A percentile compares a stretch with the other conserved stretches of the same genome.
phyloP scores from a whole-genome alignment of 495 filamentous ascomycete species.

The Lichina pygmaea region DNA sequence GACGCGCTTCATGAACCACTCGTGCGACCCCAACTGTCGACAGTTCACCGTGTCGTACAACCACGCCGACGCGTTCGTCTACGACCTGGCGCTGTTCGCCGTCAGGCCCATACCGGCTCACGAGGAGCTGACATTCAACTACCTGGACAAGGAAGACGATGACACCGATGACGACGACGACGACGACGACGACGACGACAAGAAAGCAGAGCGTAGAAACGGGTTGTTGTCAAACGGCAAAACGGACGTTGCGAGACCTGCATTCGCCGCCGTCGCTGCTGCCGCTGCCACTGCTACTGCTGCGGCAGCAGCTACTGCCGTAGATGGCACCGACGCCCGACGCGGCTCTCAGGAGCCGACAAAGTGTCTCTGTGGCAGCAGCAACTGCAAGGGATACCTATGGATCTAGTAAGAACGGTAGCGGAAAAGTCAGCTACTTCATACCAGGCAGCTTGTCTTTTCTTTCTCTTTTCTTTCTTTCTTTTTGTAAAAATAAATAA shows the following conservation, averaged over 20 bases:
- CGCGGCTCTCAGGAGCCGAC: background rate
- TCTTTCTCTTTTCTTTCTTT: background rate
- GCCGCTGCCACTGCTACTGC: too few species aligned
- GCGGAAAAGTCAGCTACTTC: too few species aligned
- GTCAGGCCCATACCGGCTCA: constrained; percentile 27
- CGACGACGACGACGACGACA: background rate
- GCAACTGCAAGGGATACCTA: constrained; percentile 2
- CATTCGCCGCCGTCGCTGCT: too few species aligned
- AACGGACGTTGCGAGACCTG: too few species aligned
- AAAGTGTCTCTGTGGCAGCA: background rate
- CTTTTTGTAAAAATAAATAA: background rate
- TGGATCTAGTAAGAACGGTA: background rate
- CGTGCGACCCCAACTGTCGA: constrained; percentile 45
- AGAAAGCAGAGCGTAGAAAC: background rate
- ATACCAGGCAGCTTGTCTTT: too few species aligned
- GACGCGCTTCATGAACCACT: constrained; percentile 39
- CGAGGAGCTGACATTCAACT: constrained; percentile 7
- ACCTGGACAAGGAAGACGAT: constrained; percentile 4
- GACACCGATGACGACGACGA: background rate
- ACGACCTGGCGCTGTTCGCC: constrained; percentile 76
- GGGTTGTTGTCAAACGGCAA: too few species aligned
- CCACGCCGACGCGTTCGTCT: constrained; percentile 44
- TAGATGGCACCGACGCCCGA: too few species aligned
- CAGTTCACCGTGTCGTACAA: constrained; percentile 64
- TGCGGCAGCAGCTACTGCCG: too few species aligned